Evolutionary conservation across 768 basidiomycete genomes (phyloP), one percentile per base, ranked within the genome.

Genomic region (Pleurotus platypus): DNA sequence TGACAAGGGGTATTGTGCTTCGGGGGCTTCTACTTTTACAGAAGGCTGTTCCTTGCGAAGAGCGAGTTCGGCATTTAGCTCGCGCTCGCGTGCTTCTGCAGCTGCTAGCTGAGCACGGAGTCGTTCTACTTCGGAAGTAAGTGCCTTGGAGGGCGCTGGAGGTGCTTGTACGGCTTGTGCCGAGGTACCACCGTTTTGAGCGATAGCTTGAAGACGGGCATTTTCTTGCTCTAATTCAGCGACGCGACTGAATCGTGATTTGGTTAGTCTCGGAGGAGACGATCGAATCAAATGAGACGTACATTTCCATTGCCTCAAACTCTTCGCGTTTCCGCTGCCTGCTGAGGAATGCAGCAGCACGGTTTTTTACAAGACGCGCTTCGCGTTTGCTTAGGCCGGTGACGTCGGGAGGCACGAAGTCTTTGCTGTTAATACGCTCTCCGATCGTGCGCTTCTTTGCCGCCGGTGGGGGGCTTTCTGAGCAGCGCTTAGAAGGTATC

Each of bases 251-350:
- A 55, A 62, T 62, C 30, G 11, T 35, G 30, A 35, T 35, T 8
- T 35, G 30, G 30, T 35, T 35, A 35, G 63, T 60, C 58, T 61
- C 43, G 37, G 45, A 40, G 60, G 27, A 53, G 53, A 60, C 63
- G 46, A 58, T 15, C 37, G 46, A 64, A 61, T 57, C 49, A 57
- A 59, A 49, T 46, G 56, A 65, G 65, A 85, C 89, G 75, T 75
- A 93, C 90, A 89, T 73, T 78, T 94, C 92, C 90, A 94, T 93
- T 65, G 69, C 77, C 73, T 94, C 92, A 66, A 92, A 94, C 74
- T 94, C 92, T 73, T 94, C 92, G 56, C 92, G 84, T 72, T 94
- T 94, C 64, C 92, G 81, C 71, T 94, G 92, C 69, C 92, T 80
- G 72, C 86, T 89, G 67, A 94, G 86, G 76, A 94, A 94, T 58